phyloP scores from a whole-genome alignment of 2,329 filamentous ascomycete genomes.

The Blumeria graminis region DNA sequence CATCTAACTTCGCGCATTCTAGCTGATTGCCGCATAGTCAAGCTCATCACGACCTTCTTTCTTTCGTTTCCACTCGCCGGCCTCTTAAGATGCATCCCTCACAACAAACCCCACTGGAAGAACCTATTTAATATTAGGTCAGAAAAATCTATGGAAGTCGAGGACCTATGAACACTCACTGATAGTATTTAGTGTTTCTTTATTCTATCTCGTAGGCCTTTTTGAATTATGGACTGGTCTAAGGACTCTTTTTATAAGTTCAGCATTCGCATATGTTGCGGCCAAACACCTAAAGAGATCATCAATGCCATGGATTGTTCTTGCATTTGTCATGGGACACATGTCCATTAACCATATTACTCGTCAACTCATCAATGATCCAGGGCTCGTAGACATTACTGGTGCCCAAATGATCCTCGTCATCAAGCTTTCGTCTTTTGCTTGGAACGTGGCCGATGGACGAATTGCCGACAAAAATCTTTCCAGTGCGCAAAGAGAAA shows the following conservation, averaged over 20 bases:
- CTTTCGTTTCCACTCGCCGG: conserved; percentile 80
- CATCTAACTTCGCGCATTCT: background rate
- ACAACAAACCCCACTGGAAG: conserved; percentile 60
- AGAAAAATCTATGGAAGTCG: background rate
- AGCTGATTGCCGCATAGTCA: conserved; percentile 32
- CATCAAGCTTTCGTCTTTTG: conserved; percentile 93
- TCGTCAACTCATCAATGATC: conserved; percentile 46
- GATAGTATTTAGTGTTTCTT: conserved; percentile 30
- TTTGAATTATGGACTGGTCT: conserved; percentile 82
- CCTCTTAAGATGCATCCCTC: conserved; percentile 71
- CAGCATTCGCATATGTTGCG: conserved; percentile 59
- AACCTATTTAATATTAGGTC: conserved; percentile 59
- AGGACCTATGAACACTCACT: conserved; percentile 4
- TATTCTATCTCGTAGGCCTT: conserved; percentile 83
- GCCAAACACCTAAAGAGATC: conserved; percentile 64
- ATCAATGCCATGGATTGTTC: conserved; percentile 94
- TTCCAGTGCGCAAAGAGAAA: conserved; percentile 68
- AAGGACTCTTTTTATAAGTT: conserved; percentile 54
- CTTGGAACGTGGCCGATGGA: conserved; percentile 94
- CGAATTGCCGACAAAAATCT: conserved; percentile 54
- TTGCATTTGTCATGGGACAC: conserved; percentile 84
- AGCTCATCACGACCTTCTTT: conserved; percentile 75
- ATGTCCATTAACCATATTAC: conserved; percentile 77
- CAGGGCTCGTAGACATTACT: conserved; percentile 60
- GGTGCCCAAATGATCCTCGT: conserved; percentile 94